A percentile compares a stretch with the other conserved stretches of the same genome.
Conservation (phyloP, 805 yeast species). For the Metschnikowia henanensis region DNA sequence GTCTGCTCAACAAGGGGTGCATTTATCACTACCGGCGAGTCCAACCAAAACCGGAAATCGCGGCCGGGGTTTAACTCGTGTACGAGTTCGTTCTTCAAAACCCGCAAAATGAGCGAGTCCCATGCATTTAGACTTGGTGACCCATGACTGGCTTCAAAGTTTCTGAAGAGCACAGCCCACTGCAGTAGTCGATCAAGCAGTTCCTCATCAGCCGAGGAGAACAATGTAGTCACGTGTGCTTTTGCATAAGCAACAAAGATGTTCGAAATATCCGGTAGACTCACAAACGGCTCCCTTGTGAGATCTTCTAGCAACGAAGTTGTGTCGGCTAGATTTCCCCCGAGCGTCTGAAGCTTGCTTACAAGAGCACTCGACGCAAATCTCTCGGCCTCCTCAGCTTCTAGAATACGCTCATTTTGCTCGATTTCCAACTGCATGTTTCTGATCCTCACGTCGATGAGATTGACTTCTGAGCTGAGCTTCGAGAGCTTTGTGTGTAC, state of each 20-base stretch:
- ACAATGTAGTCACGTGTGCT: slow-evolving; percentile 5
- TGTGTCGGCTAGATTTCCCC: neutral
- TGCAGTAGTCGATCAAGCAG: slow-evolving; percentile 2
- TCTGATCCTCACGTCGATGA: slow-evolving; percentile 9
- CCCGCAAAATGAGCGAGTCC: slow-evolving; percentile 13
- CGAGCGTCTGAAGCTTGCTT: neutral
- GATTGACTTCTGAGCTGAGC: slow-evolving; percentile 19
- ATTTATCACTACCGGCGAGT: slow-evolving; percentile 15
- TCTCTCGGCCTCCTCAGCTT: slow-evolving; percentile 2
- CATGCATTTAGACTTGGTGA: slow-evolving; percentile 9
- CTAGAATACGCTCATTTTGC: slow-evolving; percentile 4
- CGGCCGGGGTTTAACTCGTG: neutral
- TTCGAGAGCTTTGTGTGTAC: slow-evolving; percentile 17
- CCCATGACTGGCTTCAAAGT: neutral
- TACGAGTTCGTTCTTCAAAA: neutral
- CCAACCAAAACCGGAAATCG: slow-evolving; percentile 16
- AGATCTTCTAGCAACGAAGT: slow-evolving; percentile 6
- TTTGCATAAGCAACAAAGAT: slow-evolving; percentile 9
- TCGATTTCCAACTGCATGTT: slow-evolving; percentile 4
- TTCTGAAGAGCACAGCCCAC: slow-evolving; percentile 12
- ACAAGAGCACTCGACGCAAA: neutral
- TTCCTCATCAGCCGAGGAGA: slow-evolving; percentile 4
- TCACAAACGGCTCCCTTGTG: slow-evolving; percentile 2
- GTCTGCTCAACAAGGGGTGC: slow-evolving; percentile 10
- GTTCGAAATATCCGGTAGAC: slow-evolving; percentile 2